phyloP scores from a whole-genome alignment of 495 filamentous ascomycete species.

The Hypoxylon intermedium region DNA sequence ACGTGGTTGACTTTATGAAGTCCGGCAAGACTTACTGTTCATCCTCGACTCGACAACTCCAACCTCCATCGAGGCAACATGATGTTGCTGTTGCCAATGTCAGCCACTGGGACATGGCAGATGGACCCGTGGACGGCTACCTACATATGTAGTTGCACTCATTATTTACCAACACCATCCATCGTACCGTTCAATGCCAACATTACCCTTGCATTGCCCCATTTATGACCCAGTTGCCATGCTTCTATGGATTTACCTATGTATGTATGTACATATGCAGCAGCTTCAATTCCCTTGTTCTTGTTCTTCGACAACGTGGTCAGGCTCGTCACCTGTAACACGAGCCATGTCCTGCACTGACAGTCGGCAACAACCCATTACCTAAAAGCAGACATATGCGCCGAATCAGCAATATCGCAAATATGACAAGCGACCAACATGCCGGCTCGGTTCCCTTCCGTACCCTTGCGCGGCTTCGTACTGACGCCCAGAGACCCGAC shows the following conservation, averaged over 20 bases:
- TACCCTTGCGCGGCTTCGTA: slow-evolving; percentile 24
- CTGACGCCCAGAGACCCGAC: slow-evolving; percentile 19
- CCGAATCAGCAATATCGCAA: slow-evolving; percentile 13
- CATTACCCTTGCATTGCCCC: slow-evolving; percentile 20
- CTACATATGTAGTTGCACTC: neutral
- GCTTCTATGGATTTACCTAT: neutral
- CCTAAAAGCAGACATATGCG: slow-evolving; percentile 20
- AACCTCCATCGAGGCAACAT: no score
- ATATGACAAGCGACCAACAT: slow-evolving; percentile 8
- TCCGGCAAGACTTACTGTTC: no score
- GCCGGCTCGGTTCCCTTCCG: slow-evolving; percentile 20
- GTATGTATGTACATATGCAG: no score
- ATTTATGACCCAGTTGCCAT: neutral
- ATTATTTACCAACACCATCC: neutral
- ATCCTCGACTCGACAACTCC: no score
- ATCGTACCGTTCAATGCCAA: neutral
- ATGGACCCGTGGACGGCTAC: no score
- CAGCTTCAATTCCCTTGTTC: no score
- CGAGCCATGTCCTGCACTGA: slow-evolving; percentile 3
- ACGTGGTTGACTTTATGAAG: no score
- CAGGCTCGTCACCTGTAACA: slow-evolving; percentile 7
- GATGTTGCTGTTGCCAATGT: no score
- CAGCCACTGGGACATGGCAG: no score
- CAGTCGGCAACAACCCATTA: slow-evolving; percentile 28
- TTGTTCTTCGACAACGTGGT: slow-evolving; percentile 8